phyloP scores from a whole-genome alignment of 2,329 filamentous ascomycete genomes.

The Rhinocladiella similis region DNA sequence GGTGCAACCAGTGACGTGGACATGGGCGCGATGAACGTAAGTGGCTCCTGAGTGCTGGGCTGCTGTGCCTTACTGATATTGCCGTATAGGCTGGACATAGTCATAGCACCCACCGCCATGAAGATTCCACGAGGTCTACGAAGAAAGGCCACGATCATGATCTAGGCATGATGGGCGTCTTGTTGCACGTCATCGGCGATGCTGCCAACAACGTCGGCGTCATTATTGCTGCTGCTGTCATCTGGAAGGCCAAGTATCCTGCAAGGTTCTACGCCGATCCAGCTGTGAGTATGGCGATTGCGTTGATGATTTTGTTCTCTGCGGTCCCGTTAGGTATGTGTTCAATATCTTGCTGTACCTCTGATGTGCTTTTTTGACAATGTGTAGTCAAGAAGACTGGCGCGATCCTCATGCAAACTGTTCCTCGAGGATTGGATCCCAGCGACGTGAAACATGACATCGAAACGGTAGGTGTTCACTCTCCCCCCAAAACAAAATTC shows the following conservation, averaged over 20 bases:
- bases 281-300: not conserved
- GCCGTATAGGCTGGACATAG: not conserved
- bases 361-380: not conserved
- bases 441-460: conserved; percentile 68
- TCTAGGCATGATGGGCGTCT: conserved; percentile 60
- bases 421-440: conserved; percentile 59
- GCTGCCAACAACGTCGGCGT: conserved; percentile 1
- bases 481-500: too few relatives aligned
- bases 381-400: conserved; percentile 55
- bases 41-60: not conserved
- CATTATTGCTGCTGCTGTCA: not conserved
- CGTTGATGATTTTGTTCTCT: conserved; percentile 61
- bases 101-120: not conserved
- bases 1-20: not conserved
- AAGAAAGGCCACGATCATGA: conserved; percentile 43
- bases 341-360: not conserved
- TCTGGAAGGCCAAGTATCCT: not conserved
- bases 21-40: not conserved
- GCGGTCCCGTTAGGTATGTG: conserved; percentile 56
- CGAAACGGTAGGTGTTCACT: conserved; percentile 48
- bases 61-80: not conserved
- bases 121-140: not conserved
- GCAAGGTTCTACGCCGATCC: not conserved
- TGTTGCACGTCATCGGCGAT: conserved; percentile 61
- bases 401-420: conserved; percentile 67